These are phyloP conservation scores for Arthonia radiata DNA, from an alignment of 495 filamentous ascomycete genomes.

Conservation along the genomic window DNA sequence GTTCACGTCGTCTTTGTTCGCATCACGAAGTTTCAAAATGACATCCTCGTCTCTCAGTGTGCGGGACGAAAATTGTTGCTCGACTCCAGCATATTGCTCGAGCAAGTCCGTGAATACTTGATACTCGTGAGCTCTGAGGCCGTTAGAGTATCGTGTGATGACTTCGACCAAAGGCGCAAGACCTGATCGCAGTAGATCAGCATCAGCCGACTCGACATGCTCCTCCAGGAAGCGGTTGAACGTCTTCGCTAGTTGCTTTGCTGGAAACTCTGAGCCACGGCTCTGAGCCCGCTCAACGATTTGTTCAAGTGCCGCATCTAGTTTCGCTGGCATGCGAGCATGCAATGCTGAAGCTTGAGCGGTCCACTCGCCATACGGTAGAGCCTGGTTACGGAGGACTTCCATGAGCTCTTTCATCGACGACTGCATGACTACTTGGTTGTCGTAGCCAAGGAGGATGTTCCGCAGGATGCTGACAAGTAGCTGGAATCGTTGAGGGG, in stretches of 20 bases:
- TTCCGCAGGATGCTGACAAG: slow-evolving; percentile 59
- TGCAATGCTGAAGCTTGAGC: slow-evolving; percentile 88
- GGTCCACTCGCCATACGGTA: slow-evolving; percentile 91
- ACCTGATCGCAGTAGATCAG: slow-evolving; percentile 42
- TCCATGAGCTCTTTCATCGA: slow-evolving; percentile 76
- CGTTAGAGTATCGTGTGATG: slow-evolving; percentile 63
- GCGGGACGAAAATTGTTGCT: slow-evolving; percentile 65
- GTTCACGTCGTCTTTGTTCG: slow-evolving; percentile 75
- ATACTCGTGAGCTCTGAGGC: slow-evolving; percentile 78
- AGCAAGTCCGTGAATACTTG: slow-evolving; percentile 54
- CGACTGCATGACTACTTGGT: slow-evolving; percentile 80
- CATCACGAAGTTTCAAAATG: slow-evolving; percentile 76
- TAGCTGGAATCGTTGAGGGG: slow-evolving; percentile 62
- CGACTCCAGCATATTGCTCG: slow-evolving; percentile 55
- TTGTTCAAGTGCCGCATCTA: slow-evolving; percentile 55
- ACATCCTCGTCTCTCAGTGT: slow-evolving; percentile 81
- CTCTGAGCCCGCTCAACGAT: slow-evolving; percentile 60
- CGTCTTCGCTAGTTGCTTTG: slow-evolving; percentile 63
- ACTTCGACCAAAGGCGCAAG: slow-evolving; percentile 59
- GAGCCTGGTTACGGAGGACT: slow-evolving; percentile 67
- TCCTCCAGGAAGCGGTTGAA: slow-evolving; percentile 77
- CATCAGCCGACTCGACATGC: slow-evolving; percentile 42
- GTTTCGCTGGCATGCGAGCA: slow-evolving; percentile 81
- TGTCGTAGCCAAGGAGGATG: slow-evolving; percentile 86
- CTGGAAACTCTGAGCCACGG: slow-evolving; percentile 71